Conservation (phyloP, 2,329 filamentous ascomycete genomes). For the Coleophoma cylindrospora region DNA sequence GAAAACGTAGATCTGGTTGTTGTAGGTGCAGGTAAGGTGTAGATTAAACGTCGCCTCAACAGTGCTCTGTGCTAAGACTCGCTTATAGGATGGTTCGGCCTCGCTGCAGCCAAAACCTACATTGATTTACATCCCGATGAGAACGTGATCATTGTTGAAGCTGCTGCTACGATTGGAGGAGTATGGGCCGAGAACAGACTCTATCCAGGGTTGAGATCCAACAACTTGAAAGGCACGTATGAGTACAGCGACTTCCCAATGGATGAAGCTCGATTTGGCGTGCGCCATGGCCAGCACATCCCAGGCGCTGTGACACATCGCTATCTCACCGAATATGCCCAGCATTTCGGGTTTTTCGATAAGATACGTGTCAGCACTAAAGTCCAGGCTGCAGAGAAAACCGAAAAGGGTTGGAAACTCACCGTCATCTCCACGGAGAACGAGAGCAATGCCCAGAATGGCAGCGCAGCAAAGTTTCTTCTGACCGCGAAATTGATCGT, state of each 20-base stretch:
- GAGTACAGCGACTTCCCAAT: slow-evolving; percentile 74
- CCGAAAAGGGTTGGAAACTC: slow-evolving; percentile 36
- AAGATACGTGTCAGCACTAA: slow-evolving; percentile 44
- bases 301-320: slow-evolving; percentile 47
- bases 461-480: slow-evolving; percentile 15
- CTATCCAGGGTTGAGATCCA: slow-evolving; percentile 66
- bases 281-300: slow-evolving; percentile 47
- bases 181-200: slow-evolving; percentile 65
- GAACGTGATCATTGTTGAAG: slow-evolving; percentile 53
- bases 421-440: slow-evolving; percentile 16
- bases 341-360: slow-evolving; percentile 42
- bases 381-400: slow-evolving; percentile 41
- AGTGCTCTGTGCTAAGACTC: background rate
- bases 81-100: slow-evolving; percentile 43
- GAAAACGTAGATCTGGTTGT: slow-evolving; percentile 27
- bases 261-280: slow-evolving; percentile 45
- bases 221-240: slow-evolving; percentile 69
- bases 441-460: background rate
- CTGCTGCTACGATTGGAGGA: slow-evolving; percentile 54
- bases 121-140: slow-evolving; percentile 52
- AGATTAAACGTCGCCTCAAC: slow-evolving; percentile 1
- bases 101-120: slow-evolving; percentile 58
- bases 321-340: slow-evolving; percentile 51
- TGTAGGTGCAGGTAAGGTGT: slow-evolving; percentile 39
- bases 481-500: slow-evolving; percentile 43